Conservation (phyloP, 1,139 yeast species). For the Yamadazyma diospyri region DNA sequence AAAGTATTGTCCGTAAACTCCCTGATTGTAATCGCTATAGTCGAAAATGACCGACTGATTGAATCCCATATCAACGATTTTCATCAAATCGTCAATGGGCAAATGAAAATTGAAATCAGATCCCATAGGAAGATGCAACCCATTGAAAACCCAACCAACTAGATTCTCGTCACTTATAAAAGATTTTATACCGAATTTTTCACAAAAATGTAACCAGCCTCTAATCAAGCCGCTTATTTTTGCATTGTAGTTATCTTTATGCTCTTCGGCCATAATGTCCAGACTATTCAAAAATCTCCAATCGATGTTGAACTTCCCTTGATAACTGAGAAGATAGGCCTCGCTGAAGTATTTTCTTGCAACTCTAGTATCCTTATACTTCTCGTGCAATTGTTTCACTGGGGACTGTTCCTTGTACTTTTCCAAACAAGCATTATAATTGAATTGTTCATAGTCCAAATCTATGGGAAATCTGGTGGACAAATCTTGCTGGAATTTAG, state of each 20-base stretch:
- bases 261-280: conserved; percentile 16
- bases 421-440: conserved; percentile 5
- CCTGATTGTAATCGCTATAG: conserved; percentile 13
- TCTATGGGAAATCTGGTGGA: conserved; percentile 5
- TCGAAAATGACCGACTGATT: conserved; percentile 44
- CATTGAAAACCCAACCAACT: conserved; percentile 54
- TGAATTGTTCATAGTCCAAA: conserved; percentile 12
- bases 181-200: conserved; percentile 24
- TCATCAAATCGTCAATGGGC: conserved; percentile 42
- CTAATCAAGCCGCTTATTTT: conserved; percentile 26
- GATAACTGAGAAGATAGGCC: conserved; percentile 33
- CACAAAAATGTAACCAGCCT: conserved; percentile 32
- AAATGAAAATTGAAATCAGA: conserved; percentile 50
- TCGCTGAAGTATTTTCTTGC: conserved; percentile 49
- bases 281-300: conserved; percentile 44
- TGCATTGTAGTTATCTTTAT: conserved; percentile 23
- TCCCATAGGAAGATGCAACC: conserved; percentile 52
- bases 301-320: conserved; percentile 31
- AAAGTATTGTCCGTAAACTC: conserved; percentile 30
- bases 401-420: conserved; percentile 6
- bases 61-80: conserved; percentile 28
- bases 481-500: conserved; percentile 9
- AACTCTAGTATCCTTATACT: conserved; percentile 12
- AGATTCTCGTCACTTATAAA: conserved; percentile 52
- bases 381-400: conserved; percentile 9